These are phyloP conservation scores for Colletotrichum eleusines DNA, from an alignment of 2,329 filamentous ascomycete genomes.

Conservation along the genomic window DNA sequence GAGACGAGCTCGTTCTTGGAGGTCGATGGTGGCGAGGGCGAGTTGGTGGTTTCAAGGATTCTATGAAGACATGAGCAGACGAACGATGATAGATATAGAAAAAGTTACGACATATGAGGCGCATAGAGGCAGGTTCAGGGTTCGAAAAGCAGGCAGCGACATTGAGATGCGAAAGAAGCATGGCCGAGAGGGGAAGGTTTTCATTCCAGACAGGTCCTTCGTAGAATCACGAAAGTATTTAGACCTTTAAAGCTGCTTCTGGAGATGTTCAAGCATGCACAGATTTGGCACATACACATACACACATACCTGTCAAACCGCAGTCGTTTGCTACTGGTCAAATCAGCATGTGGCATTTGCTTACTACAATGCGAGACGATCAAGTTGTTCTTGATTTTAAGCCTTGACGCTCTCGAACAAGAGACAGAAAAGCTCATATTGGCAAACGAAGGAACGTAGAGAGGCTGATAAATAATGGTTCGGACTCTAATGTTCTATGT, in stretches of 20 bases:
- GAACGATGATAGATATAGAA: slow-evolving; percentile 43
- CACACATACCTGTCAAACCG: neutral
- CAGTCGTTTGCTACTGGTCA: neutral
- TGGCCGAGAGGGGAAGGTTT: neutral
- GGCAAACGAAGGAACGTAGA: neutral
- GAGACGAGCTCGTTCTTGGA: slow-evolving; percentile 68
- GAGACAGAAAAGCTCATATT: neutral
- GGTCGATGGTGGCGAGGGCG: slow-evolving; percentile 60
- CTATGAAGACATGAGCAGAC: slow-evolving; percentile 49
- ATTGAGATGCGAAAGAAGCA: neutral
- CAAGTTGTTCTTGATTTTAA: neutral
- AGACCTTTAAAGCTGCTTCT: neutral
- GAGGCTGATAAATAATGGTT: slow-evolving; percentile 1
- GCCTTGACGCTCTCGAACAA: neutral
- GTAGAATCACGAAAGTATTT: neutral
- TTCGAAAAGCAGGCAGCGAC: neutral
- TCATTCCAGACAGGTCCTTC: neutral
- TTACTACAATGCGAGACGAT: neutral
- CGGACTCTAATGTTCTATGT: slow-evolving; percentile 6
- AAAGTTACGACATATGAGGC: slow-evolving; percentile 23
- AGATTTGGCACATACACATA: neutral
- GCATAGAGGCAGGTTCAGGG: neutral
- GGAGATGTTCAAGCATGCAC: neutral
- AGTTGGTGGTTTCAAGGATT: slow-evolving; percentile 65
- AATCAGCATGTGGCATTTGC: neutral